phyloP scores from a whole-genome alignment of 129 eudicot genomes.

The Flaveria ramosissima region DNA sequence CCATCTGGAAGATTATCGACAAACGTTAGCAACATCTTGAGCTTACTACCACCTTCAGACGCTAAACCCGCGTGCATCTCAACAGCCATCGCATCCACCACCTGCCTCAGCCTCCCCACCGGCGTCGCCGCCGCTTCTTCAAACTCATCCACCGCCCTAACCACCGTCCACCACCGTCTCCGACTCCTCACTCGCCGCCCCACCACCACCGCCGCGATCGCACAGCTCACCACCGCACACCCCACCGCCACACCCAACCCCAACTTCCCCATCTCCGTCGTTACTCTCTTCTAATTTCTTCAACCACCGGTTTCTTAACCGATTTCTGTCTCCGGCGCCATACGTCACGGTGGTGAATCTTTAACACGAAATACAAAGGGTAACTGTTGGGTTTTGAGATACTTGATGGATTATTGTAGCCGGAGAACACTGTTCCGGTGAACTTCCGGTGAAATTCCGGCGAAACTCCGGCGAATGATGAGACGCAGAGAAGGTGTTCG shows the following conservation, averaged over 20 bases:
- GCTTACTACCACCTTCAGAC: slow-evolving; percentile 93
- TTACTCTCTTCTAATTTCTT: slow-evolving; percentile 4
- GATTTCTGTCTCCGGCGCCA: slow-evolving; percentile 30
- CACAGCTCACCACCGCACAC: slow-evolving; percentile 70
- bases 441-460: slow-evolving; percentile 28
- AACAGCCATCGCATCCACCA: slow-evolving; percentile 97
- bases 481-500: slow-evolving; percentile 43
- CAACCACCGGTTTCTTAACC: slow-evolving; percentile 11
- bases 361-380: background rate
- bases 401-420: background rate
- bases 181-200: slow-evolving; percentile 66
- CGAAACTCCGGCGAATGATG: slow-evolving; percentile 30
- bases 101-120: slow-evolving; percentile 67
- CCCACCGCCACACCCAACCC: slow-evolving; percentile 67
- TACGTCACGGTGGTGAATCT: slow-evolving; percentile 16
- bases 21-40: slow-evolving; percentile 89
- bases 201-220: slow-evolving; percentile 78
- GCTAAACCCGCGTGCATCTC: slow-evolving; percentile 99
- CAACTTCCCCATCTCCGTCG: slow-evolving; percentile 58
- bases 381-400: background rate
- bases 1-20: slow-evolving; percentile 83
- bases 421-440: slow-evolving; percentile 27
- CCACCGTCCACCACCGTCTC: slow-evolving; percentile 72
- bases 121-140: slow-evolving; percentile 62
- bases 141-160: slow-evolving; percentile 66